phyloP scores from a whole-genome alignment of 352 stramenopile species.

The Phytophthora idaei region DNA sequence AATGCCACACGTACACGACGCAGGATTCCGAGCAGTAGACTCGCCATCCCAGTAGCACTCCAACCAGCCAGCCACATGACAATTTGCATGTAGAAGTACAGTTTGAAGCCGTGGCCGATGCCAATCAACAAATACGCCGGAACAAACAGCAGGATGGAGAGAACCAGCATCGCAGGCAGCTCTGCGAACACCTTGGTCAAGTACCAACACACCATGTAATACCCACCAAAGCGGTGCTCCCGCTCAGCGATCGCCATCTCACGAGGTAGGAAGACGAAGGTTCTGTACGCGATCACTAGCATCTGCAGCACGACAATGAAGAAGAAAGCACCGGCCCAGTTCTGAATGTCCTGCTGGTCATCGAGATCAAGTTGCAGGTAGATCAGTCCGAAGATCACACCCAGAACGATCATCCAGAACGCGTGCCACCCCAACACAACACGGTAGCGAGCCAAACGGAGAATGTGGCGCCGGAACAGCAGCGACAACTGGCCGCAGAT shows the following conservation, averaged over 20 bases:
- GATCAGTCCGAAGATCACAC: slow-evolving; percentile 49
- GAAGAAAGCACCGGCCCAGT: slow-evolving; percentile 55
- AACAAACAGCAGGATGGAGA: slow-evolving; percentile 49
- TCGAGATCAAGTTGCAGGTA: slow-evolving; percentile 51
- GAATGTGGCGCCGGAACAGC: slow-evolving; percentile 49
- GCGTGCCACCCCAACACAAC: slow-evolving; percentile 45
- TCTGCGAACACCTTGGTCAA: slow-evolving; percentile 45
- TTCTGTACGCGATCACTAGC: slow-evolving; percentile 33
- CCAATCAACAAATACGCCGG: slow-evolving; percentile 53
- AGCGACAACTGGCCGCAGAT: slow-evolving; percentile 44
- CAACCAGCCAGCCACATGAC: slow-evolving; percentile 47
- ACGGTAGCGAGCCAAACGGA: slow-evolving; percentile 45
- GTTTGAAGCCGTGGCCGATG: slow-evolving; percentile 42
- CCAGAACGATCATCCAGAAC: slow-evolving; percentile 45
- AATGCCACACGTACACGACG: slow-evolving; percentile 36
- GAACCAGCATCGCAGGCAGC: slow-evolving; percentile 40
- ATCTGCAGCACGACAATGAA: slow-evolving; percentile 47
- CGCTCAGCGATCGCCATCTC: slow-evolving; percentile 37
- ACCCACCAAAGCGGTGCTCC: slow-evolving; percentile 36
- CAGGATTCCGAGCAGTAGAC: slow-evolving; percentile 42
- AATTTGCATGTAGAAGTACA: slow-evolving; percentile 60
- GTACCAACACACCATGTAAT: slow-evolving; percentile 42
- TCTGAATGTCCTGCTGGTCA: slow-evolving; percentile 48
- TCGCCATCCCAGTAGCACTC: slow-evolving; percentile 38
- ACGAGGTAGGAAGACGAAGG: slow-evolving; percentile 36